phyloP scores from a whole-genome alignment of 441 rosid genomes.

The Populus trichocarpa region DNA sequence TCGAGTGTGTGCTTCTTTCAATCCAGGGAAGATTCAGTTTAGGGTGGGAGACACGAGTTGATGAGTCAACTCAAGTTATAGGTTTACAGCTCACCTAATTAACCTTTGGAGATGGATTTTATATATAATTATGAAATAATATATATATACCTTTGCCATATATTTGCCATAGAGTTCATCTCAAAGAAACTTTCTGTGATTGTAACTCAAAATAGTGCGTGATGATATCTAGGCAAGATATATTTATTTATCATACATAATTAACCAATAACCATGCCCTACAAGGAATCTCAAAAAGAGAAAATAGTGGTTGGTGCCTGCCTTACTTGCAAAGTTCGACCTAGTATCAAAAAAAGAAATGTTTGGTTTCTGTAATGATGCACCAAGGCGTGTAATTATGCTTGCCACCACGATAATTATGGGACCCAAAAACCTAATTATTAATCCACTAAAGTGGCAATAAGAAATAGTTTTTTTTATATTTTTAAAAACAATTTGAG shows the following conservation, averaged over 20 bases:
- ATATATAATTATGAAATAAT: no score
- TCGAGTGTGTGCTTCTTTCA: no score
- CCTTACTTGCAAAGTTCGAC: not conserved
- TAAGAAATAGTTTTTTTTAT: no score
- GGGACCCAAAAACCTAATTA: slow-evolving; percentile 20
- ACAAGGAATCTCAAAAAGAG: not conserved
- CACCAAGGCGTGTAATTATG: not conserved
- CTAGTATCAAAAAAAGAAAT: not conserved
- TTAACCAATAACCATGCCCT: not conserved
- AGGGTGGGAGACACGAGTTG: no score
- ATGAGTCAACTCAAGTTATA: no score
- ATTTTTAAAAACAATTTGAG: no score
- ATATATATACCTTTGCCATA: no score
- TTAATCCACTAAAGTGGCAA: not conserved
- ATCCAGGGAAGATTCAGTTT: no score
- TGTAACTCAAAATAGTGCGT: not conserved
- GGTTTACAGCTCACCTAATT: no score
- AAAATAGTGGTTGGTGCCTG: not conserved
- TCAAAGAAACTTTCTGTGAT: not conserved
- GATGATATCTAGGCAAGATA: not conserved
- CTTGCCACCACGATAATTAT: not conserved
- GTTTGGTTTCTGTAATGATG: not conserved
- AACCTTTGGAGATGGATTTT: no score
- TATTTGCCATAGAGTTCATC: not conserved
- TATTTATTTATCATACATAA: not conserved